Base-by-base conservation (phyloP, 768 basidiomycete genomes). In the Crepidotus variabilis region DNA sequence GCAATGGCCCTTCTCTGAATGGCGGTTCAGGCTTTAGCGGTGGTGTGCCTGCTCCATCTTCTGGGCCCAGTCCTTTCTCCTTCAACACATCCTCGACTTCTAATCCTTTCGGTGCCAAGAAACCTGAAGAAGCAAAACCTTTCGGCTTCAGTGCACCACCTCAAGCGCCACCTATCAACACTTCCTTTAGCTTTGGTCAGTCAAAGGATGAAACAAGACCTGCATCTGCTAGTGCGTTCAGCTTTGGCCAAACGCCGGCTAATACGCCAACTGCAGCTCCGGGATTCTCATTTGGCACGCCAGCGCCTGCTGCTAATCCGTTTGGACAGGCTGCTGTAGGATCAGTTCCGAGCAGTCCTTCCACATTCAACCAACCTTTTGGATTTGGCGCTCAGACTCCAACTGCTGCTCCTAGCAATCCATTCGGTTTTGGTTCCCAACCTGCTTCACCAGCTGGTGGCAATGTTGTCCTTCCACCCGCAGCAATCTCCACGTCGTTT, bases 341-440 rank as follows among this genome's bases (percentile, higher is more conserved):
- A 14, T 85, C 84, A 46, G 74, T 82, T 21, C 84, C 83, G 24
- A 75, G 73, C 39, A 86, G 83, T 56, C 84, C 84, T 11, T 84
- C 83, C 32, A 79, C 81, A 2, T 85, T 84, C 58, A 75, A 72
- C 59, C 79, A 81, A 47, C 55, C 73, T 3, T 66, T 78, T 0
- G 65, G 74, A 0, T 85, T 85, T 61, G 50, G 73, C 21, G 85
- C 85, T 63, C 77, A 74, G 18, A 65, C 78, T 6, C 55, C 77
- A 3, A 61, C 76, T 33, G 62, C 79, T 14, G 55, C 67, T 2
- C 65, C 71, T 20, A 52, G 28, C 39, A 43, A 43, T 22, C 56
- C 75, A 1, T 86, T 86, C 60, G 48, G 71, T 8, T 87, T 86
- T 63, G 83, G 79, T 20, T 73, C 79, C 35, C 84, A 84, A 61